Percentiles rank a stretch among this genome's conserved stretches.
phyloP scores from a whole-genome alignment of 352 stramenopile species.

The Phytopythium chamaehyphon region DNA sequence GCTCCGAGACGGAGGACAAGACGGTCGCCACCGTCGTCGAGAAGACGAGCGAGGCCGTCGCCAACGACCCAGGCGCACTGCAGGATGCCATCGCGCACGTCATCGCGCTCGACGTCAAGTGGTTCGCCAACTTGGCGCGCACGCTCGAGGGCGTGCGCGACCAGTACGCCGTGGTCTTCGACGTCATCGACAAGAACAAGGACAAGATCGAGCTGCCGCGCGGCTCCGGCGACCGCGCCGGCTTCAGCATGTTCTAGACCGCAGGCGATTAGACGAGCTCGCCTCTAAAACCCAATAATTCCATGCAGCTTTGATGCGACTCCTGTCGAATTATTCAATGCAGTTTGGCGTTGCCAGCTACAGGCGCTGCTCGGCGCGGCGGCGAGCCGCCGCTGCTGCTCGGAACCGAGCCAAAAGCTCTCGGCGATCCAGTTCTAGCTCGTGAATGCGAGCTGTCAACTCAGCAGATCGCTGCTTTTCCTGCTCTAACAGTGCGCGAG shows the following conservation, averaged over 20 bases:
- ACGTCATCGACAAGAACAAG: constrained; percentile 77
- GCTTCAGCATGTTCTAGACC: constrained; percentile 82
- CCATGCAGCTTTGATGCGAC: neutral
- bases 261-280: too few species aligned
- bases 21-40: constrained; percentile 50
- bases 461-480: neutral
- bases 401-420: constrained; percentile 15
- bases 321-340: too few species aligned
- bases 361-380: neutral
- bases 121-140: constrained; percentile 73
- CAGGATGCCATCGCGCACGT: constrained; percentile 65
- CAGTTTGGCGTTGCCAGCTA: neutral
- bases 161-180: constrained; percentile 66
- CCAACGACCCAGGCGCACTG: constrained; percentile 12
- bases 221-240: constrained; percentile 56
- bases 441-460: constrained; percentile 2
- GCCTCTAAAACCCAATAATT: neutral
- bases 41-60: constrained; percentile 38
- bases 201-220: constrained; percentile 76
- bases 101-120: constrained; percentile 80
- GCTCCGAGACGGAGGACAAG: constrained; percentile 76
- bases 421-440: constrained; percentile 8
- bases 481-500: neutral
- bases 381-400: constrained; percentile 5
- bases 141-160: constrained; percentile 70